Base-by-base conservation (phyloP, 345 rosid species). In the Moricandia moricandioides region DNA sequence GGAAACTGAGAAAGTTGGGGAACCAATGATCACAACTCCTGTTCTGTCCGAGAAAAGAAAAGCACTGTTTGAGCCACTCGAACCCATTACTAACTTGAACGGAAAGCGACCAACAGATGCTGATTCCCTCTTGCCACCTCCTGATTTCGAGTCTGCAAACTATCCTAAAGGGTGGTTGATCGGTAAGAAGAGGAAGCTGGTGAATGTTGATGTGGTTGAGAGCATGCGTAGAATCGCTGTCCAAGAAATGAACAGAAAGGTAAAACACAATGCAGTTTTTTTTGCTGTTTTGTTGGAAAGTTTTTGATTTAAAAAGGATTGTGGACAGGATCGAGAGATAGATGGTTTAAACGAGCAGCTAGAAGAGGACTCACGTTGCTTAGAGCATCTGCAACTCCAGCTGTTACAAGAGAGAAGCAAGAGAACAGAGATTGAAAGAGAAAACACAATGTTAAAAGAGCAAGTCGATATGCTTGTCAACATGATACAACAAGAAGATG, bases 211-310 rank as follows among this genome's bases (percentile, higher is more conserved):
- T 71, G 97, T 93, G 0, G 98, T 93, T 14, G 98, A 93, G 84
- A 89, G 96, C 79, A 93, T 93, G 98, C 82, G 98, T 43, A 89
- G 96, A 83, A 91, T 93, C 72, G 98, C 98, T 0, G 90, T 93
- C 40, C 97, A 89, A 64, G 97, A 93, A 81, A 93, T 91, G 91
- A 93, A 93, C 81, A 81, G 98, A 85, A 93, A 93, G 98, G 98
- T 93, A 67, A 29, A n/a, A 8, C 11, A 0, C 17, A 2, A 2
- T 75, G 11, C 8, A 17, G 33, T 55, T 21, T 43, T 51, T 59
- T 55, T 16, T 62, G n/a, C n/a, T 8, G 2, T n/a, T 18, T 54
- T 40, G 26, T 18, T 30, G 21, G 13, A n/a, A 27, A 27, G 3
- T n/a, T n/a, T n/a, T n/a, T n/a, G n/a, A n/a, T n/a, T n/a, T n/a